These are phyloP conservation scores for Lactarius tabidus DNA, from an alignment of 768 basidiomycete species.

Conservation along the genomic window DNA sequence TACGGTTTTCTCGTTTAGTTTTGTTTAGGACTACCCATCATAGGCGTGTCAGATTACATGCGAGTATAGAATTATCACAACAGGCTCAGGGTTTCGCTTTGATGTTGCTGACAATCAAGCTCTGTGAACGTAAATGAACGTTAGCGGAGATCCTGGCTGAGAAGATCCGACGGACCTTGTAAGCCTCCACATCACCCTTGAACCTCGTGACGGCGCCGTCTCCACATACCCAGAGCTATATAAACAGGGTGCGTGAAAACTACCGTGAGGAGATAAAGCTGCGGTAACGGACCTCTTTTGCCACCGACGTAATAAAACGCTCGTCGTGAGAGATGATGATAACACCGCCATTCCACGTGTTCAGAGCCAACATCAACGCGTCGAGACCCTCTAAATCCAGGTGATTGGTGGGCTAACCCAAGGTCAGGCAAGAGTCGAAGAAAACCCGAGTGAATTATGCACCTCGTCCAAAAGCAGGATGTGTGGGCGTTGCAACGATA, in stretches of 20 bases:
- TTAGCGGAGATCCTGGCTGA: neutral
- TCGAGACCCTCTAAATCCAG: slow-evolving; percentile 97
- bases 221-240: slow-evolving; percentile 88
- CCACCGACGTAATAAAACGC: slow-evolving; percentile 87
- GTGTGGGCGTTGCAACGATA: slow-evolving; percentile 87
- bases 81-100: slow-evolving; percentile 31
- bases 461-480: slow-evolving; percentile 93
- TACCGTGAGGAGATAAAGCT: neutral
- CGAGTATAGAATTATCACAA: neutral
- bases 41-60: neutral
- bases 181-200: slow-evolving; percentile 83
- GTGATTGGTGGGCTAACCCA: slow-evolving; percentile 80
- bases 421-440: neutral
- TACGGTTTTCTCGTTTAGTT: neutral
- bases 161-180: slow-evolving; percentile 60
- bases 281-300: slow-evolving; percentile 58
- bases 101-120: slow-evolving; percentile 33
- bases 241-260: slow-evolving; percentile 16
- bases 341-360: slow-evolving; percentile 84
- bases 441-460: slow-evolving; percentile 25
- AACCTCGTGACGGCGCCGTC: slow-evolving; percentile 80
- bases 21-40: neutral
- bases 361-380: slow-evolving; percentile 81
- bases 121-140: slow-evolving; percentile 1
- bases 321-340: slow-evolving; percentile 96